Evolutionary conservation across 805 yeast genomes (phyloP).

Genomic region (Candida loeiensis): DNA sequence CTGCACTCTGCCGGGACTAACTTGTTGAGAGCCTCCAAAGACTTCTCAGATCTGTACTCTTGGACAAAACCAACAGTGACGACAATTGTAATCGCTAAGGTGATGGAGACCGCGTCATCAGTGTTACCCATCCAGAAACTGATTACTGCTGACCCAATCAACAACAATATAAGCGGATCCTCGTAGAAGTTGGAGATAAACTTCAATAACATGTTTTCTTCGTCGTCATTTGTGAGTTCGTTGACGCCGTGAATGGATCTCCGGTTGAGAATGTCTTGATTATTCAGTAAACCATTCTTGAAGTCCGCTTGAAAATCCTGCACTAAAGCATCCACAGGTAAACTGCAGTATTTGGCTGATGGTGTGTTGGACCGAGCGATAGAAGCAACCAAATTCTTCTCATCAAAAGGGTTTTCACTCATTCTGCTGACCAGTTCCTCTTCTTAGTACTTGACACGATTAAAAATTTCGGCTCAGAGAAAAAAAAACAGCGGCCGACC

Average conservation of each 20-base stretch:
- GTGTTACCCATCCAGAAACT: slow-evolving; percentile 92
- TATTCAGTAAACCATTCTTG: slow-evolving; percentile 57
- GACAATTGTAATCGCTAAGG: slow-evolving; percentile 87
- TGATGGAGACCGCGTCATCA: slow-evolving; percentile 92
- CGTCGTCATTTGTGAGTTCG: slow-evolving; percentile 73
- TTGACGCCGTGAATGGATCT: slow-evolving; percentile 76
- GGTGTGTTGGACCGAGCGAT: slow-evolving; percentile 39
- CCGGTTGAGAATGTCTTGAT: slow-evolving; percentile 69
- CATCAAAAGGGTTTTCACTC: slow-evolving; percentile 41
- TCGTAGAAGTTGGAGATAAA: slow-evolving; percentile 79
- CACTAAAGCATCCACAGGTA: slow-evolving; percentile 64
- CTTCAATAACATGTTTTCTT: slow-evolving; percentile 66
- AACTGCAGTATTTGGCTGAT: slow-evolving; percentile 60
- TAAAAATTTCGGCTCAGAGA: slow-evolving; percentile 6
- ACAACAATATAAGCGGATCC: slow-evolving; percentile 83
- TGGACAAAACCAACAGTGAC: slow-evolving; percentile 97
- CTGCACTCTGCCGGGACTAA: slow-evolving; percentile 97
- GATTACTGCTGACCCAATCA: slow-evolving; percentile 85
- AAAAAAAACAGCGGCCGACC: slow-evolving; percentile 1
- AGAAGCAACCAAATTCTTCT: slow-evolving; percentile 17
- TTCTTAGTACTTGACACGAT: slow-evolving; percentile 8
- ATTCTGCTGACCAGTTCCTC: slow-evolving; percentile 14
- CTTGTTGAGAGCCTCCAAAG: slow-evolving; percentile 86
- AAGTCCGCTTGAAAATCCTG: slow-evolving; percentile 59
- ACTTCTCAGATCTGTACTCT: slow-evolving; percentile 93